Base-by-base conservation (phyloP, 2,329 filamentous ascomycete species). In the Lecanicillium sp. region DNA sequence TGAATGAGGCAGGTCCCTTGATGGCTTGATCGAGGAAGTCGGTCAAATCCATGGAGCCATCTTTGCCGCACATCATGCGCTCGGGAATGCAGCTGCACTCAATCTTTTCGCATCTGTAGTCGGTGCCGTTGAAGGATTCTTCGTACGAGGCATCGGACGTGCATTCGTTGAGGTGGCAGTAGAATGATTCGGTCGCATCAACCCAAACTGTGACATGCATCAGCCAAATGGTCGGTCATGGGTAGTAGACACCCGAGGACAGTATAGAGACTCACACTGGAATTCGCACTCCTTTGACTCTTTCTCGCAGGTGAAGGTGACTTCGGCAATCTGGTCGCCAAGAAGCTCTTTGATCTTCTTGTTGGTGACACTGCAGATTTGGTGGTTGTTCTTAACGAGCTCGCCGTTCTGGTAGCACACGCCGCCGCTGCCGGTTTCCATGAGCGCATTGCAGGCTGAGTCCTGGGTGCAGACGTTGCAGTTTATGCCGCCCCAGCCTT, bases 311-410 rank as follows among this genome's bases (percentile, higher is more conserved):
- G 83, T 87, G 57, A 98, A 98, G 1, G 92, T 98, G 17, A 94
- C 92, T 60, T 98, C 85, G 0, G 92, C 89, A 42, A 86, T 84
- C 62, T 88, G 78, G 32, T 84, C 81, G 52, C 88, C 85, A 35
- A 98, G 73, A 55, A 90, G 80, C 45, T 89, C 80, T 40, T 90
- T 71, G 54, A 98, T 98, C 68, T 94, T 92, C 60, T 79, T 77
- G 66, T 98, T 98, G 40, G 89, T 97, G 48, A 98, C 92, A 60
- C 94, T 87, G 65, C 92, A 98, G 68, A 95, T 92, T 64, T 98
- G 94, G 65, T 88, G 90, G 67, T 97, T 98, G 63, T 94, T 80
- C 52, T 92, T 88, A 46, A 97, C 82, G 10, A 94, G 82, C 49
- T 94, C 79, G 33, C 90, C 90, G 49, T 90, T 82, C 54, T 86